phyloP scores from a whole-genome alignment of 1,284 basidiomycete species.

The Ustilago hordei region DNA sequence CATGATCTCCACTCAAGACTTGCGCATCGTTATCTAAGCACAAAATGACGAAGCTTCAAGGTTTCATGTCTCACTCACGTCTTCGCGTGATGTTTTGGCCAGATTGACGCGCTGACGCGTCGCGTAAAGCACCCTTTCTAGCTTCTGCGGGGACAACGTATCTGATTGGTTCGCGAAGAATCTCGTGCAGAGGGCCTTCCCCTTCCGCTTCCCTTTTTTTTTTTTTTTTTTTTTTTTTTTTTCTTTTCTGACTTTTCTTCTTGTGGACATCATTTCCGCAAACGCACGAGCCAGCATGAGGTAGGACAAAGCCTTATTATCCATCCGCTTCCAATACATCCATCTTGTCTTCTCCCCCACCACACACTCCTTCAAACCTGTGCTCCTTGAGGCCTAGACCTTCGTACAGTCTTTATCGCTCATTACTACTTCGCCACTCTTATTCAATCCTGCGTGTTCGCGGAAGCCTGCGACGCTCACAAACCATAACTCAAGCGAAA shows the following conservation, averaged over 20 bases:
- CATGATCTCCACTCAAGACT: too few species aligned
- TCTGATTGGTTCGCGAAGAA: neutral
- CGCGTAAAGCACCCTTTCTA: slow-evolving; percentile 18
- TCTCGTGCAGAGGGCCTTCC: neutral
- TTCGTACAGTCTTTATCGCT: neutral
- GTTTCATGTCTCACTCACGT: too few species aligned
- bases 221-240: neutral
- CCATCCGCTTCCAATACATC: neutral
- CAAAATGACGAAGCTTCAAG: too few species aligned
- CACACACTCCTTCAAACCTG: neutral
- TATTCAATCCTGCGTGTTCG: neutral
- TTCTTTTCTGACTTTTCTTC: neutral
- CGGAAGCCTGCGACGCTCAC: neutral
- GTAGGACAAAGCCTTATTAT: slow-evolving; percentile 9
- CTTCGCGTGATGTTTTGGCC: too few species aligned
- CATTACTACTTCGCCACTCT: neutral
- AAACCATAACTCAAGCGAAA: neutral
- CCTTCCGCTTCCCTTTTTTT: neutral
- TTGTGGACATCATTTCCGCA: neutral
- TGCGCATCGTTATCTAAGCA: too few species aligned
- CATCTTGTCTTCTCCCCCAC: neutral
- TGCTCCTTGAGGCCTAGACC: neutral
- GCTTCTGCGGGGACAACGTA: neutral
- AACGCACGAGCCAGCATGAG: slow-evolving; percentile 10
- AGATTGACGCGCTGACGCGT: neutral